Conservation (phyloP, 169 alveolate species). For the Eimeria necatrix region DNA sequence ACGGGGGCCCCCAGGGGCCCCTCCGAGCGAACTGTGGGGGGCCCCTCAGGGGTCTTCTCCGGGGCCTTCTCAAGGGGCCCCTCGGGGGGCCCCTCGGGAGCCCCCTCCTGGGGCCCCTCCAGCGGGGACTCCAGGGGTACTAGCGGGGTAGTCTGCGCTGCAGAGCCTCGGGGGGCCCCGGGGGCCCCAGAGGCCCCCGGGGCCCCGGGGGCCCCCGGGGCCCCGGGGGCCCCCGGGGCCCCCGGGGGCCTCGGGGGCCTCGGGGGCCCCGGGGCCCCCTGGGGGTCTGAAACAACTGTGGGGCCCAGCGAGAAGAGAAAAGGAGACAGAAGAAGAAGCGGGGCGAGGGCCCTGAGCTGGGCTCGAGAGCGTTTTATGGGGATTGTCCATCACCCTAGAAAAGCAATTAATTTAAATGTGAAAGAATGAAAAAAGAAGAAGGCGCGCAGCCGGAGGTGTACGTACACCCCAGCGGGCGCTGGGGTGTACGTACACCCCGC, state of each 20-base stretch:
- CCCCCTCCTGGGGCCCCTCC: constrained; percentile 4
- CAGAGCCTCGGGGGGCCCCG: neutral
- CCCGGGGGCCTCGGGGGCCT: neutral
- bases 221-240: neutral
- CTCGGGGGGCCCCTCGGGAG: neutral
- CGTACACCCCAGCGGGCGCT: neutral
- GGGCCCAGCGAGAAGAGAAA: neutral
- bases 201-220: neutral
- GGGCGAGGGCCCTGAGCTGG: constrained; percentile 19
- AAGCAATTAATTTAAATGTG: neutral
- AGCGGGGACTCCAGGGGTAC: neutral
- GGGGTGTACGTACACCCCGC: neutral
- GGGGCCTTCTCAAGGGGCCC: too few species aligned
- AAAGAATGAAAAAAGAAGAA: neutral
- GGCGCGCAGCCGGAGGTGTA: neutral
- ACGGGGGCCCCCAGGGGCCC: too few species aligned
- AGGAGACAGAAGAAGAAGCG: neutral
- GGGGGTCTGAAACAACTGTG: neutral
- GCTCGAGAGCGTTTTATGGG: constrained; percentile 24
- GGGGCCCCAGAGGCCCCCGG: neutral
- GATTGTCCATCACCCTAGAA: neutral
- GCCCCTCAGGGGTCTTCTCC: too few species aligned
- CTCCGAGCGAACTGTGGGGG: neutral
- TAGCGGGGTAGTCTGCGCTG: neutral
- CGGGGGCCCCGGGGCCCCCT: neutral